Conservation (phyloP, 176 grass and related monocot species). For the Avena atlantica region DNA sequence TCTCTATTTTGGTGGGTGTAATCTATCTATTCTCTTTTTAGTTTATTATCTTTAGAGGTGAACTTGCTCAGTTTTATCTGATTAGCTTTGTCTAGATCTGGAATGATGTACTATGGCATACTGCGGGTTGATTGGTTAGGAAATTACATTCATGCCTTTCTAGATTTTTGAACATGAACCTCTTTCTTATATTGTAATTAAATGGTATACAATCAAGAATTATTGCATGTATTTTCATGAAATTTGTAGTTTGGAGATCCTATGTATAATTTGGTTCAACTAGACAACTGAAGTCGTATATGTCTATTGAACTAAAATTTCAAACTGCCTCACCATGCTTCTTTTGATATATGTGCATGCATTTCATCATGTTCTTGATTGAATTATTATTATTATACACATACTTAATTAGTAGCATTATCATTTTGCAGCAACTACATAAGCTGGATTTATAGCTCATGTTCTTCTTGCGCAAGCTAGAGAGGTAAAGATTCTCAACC, state of each 20-base stretch:
- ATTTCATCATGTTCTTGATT: not conserved
- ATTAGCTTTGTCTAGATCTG: too few relatives aligned
- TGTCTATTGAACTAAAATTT: not conserved
- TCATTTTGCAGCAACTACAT: conserved; percentile 60
- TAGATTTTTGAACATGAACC: not conserved
- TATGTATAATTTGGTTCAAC: too few relatives aligned
- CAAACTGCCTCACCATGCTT: not conserved
- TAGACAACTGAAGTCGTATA: not conserved
- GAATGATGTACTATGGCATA: conserved; percentile 24
- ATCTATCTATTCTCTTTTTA: too few relatives aligned
- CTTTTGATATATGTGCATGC: not conserved
- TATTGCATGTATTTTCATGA: not conserved
- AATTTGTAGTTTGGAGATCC: conserved; percentile 1
- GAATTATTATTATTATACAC: not conserved
- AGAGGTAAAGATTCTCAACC: conserved; percentile 58
- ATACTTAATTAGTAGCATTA: not conserved
- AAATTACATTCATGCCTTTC: not conserved
- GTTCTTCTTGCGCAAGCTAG: conserved; percentile 55
- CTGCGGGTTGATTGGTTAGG: conserved; percentile 1
- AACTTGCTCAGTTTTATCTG: too few relatives aligned
- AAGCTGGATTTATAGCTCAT: conserved; percentile 63
- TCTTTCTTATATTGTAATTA: not conserved
- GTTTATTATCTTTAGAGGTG: too few relatives aligned
- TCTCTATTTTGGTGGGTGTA: too few relatives aligned
- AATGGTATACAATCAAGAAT: not conserved